Conservation (phyloP, 2,329 filamentous ascomycete species). For the Thermoascus crustaceus region DNA sequence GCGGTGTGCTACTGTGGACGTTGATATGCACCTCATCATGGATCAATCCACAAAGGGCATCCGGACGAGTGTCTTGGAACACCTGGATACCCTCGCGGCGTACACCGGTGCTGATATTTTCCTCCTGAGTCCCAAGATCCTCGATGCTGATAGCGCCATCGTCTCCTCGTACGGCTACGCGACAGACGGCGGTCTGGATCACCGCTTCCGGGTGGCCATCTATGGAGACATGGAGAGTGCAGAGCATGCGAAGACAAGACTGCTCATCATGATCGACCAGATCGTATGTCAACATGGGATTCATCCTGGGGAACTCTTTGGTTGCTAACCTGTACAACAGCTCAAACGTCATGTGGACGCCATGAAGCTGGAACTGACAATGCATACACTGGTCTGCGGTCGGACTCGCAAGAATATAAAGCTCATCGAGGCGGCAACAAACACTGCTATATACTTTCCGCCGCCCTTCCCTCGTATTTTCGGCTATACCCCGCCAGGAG, state of each 20-base stretch:
- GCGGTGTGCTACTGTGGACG: conserved; percentile 88
- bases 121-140: conserved; percentile 79
- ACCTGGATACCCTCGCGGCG: conserved; percentile 75
- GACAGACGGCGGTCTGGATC: conserved; percentile 74
- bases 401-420: conserved; percentile 97
- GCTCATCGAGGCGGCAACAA: conserved; percentile 87
- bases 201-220: conserved; percentile 84
- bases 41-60: conserved; percentile 62
- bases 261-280: conserved; percentile 95
- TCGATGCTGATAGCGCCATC: conserved; percentile 64
- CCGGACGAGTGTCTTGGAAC: conserved; percentile 67
- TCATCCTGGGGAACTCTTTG: no score
- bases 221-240: conserved; percentile 92
- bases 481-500: conserved; percentile 77
- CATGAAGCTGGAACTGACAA: conserved; percentile 72
- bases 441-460: conserved; percentile 96
- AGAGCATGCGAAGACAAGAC: conserved; percentile 92
- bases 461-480: conserved; percentile 88
- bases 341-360: conserved; percentile 59
- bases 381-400: conserved; percentile 88
- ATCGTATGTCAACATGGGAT: conserved; percentile 56
- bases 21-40: conserved; percentile 83
- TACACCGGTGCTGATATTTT: conserved; percentile 97
- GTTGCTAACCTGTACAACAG: conserved; percentile 22
- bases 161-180: conserved; percentile 67